Conservation (phyloP, 176 grass and related monocot genomes). For the Neostapfia colusana region DNA sequence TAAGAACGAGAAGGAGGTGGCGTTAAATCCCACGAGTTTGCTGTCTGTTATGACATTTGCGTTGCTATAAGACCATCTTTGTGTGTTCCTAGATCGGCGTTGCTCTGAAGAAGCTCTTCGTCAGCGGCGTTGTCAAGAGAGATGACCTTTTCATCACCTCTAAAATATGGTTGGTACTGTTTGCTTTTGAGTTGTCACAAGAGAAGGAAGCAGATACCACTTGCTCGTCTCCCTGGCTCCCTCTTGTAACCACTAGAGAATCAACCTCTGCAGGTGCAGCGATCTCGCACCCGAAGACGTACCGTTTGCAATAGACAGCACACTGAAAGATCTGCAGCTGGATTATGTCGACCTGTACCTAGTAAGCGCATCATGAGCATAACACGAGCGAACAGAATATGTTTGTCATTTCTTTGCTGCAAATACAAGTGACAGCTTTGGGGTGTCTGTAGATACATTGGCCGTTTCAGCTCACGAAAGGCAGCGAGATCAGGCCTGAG, state of each 20-base stretch:
- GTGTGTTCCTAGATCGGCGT: not conserved
- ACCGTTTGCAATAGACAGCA: constrained; percentile 37
- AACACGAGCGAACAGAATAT: not conserved
- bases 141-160: constrained; percentile 31
- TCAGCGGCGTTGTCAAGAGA: not conserved
- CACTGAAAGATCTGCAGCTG: constrained; percentile 51
- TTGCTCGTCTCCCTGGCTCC: not conserved
- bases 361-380: constrained; percentile 20
- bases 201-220: not conserved
- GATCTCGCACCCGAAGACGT: constrained; percentile 70
- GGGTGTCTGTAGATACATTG: constrained; percentile 22
- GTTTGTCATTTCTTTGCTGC: not conserved
- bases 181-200: not conserved
- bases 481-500: constrained; percentile 29
- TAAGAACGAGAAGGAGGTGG: not conserved
- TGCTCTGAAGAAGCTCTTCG: not conserved
- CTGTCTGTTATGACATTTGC: not conserved
- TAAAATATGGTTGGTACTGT: constrained; percentile 51
- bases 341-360: constrained; percentile 67
- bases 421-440: not conserved
- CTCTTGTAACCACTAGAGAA: not conserved
- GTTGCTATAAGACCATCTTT: not conserved
- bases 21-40: not conserved
- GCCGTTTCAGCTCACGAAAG: constrained; percentile 21
- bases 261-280: constrained; percentile 36